Conservation (phyloP, 2,329 filamentous ascomycete genomes). For the Phyllosticta ampelicida region DNA sequence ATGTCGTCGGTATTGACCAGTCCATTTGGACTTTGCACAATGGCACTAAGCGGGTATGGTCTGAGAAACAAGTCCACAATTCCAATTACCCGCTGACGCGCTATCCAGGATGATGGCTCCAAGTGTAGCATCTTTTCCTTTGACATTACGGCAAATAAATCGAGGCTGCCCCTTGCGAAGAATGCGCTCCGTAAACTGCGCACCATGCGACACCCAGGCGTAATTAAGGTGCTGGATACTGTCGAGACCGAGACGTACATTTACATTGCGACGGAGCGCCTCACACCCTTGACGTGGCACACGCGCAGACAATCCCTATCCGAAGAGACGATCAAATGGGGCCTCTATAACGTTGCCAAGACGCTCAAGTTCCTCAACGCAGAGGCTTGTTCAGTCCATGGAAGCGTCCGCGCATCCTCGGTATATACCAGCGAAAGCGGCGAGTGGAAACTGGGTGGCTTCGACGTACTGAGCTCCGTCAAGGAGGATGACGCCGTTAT, state of each 20-base stretch:
- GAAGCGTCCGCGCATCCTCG: constrained; percentile 71
- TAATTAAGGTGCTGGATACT: constrained; percentile 88
- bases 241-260: constrained; percentile 95
- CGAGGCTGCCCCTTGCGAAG: constrained; percentile 72
- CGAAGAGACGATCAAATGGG: constrained; percentile 95
- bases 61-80: constrained; percentile 1
- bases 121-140: constrained; percentile 97
- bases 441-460: constrained; percentile 93
- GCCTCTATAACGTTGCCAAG: constrained; percentile 76
- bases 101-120: constrained; percentile 71
- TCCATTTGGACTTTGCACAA: constrained; percentile 97
- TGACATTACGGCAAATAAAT: constrained; percentile 71
- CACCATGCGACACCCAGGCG: constrained; percentile 85
- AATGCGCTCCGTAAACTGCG: constrained; percentile 92
- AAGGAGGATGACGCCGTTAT: constrained; percentile 93
- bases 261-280: constrained; percentile 87
- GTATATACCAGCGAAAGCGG: constrained; percentile 92
- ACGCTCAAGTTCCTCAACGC: constrained; percentile 95
- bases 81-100: not conserved
- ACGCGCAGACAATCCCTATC: constrained; percentile 78
- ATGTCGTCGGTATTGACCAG: constrained; percentile 81
- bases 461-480: constrained; percentile 86
- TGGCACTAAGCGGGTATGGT: constrained; percentile 71
- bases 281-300: constrained; percentile 81
- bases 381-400: constrained; percentile 85